Base-by-base conservation (phyloP, 345 rosid species). In the Corchorus olitorius region DNA sequence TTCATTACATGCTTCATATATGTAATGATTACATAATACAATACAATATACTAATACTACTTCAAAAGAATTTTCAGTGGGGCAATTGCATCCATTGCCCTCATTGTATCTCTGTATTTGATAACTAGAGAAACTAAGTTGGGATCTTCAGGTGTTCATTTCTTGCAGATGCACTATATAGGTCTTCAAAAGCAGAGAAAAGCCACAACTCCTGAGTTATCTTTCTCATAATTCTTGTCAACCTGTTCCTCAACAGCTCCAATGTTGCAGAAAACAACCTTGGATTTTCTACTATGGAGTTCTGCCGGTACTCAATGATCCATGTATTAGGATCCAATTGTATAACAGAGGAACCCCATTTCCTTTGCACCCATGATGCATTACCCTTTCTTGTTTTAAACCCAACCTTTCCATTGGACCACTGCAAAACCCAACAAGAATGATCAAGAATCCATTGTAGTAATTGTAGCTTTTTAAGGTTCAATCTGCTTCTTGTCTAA, bases 311-410 rank as follows among this genome's bases (percentile, higher is more conserved):
- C 89, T 93, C 97, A 60, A 93, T 85, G 80, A 93, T 73, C 94
- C 97, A 86, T 41, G 98, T 91, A 56, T 84, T 88, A 27, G 93
- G 92, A 82, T 91, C 97, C 46, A 92, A 77, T 35, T 94, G 97
- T 73, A 92, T 78, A 35, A 81, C 85, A 0, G 97, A 85, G 20
- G 89, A 75, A 58, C 82, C 73, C 94, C 89, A 91, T 81, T 83
- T 87, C 68, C 75, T 75, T 45, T 82, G 86, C 70, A 52, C 75
- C 97, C 97, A 89, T 0, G 97, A 89, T 73, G 76, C 59, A 66
- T 87, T 90, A 5, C 78, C 88, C 77, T 84, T 84, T 50, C 85
- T 88, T 62, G 78, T 81, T 15, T 70, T 45, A 82, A 80, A 91
- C 5, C 89, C 84, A 41, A 79, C 75, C 58, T 53, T 82, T 48